Conservation (phyloP, 495 filamentous ascomycete genomes). For the Lophiostoma macrostomum region DNA sequence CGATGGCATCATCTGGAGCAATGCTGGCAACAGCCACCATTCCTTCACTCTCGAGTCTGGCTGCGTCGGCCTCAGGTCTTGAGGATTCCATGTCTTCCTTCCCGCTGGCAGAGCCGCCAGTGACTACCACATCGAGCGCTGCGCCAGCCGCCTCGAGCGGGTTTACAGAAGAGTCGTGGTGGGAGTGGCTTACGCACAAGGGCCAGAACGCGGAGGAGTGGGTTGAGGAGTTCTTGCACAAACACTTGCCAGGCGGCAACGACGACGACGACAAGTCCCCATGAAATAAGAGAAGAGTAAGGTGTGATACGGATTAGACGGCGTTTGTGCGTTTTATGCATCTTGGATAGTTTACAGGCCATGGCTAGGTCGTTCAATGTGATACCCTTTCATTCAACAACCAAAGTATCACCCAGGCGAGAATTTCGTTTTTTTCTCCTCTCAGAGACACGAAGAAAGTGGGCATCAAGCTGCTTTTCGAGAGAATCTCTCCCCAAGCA, state of each 20-base stretch:
- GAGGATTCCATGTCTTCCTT: constrained; percentile 5
- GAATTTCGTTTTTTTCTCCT: no score
- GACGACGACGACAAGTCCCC: neutral
- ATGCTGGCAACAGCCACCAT: constrained; percentile 1
- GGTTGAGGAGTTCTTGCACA: constrained; percentile 27
- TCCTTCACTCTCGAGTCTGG: constrained; percentile 2
- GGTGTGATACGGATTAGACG: neutral
- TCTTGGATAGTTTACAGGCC: neutral
- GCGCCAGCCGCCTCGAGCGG: constrained; percentile 14
- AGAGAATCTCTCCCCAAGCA: no score
- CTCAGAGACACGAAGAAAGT: no score
- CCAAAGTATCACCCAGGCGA: no score
- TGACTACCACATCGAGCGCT: constrained; percentile 20
- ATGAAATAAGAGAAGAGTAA: no score
- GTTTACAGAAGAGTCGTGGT: constrained; percentile 23
- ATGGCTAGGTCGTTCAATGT: neutral
- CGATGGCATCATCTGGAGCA: constrained; percentile 17
- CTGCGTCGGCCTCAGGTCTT: constrained; percentile 13
- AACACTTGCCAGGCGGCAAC: constrained; percentile 4
- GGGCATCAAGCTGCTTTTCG: no score
- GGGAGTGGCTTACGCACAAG: constrained; percentile 33
- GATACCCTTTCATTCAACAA: constrained; percentile 6
- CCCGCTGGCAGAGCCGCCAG: neutral
- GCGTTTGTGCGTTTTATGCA: neutral
- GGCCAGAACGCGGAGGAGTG: constrained; percentile 28